A percentile compares a stretch with the other conserved stretches of the same genome.
Conservation (phyloP, 768 basidiomycete species). For the Tulasnella calospora region DNA sequence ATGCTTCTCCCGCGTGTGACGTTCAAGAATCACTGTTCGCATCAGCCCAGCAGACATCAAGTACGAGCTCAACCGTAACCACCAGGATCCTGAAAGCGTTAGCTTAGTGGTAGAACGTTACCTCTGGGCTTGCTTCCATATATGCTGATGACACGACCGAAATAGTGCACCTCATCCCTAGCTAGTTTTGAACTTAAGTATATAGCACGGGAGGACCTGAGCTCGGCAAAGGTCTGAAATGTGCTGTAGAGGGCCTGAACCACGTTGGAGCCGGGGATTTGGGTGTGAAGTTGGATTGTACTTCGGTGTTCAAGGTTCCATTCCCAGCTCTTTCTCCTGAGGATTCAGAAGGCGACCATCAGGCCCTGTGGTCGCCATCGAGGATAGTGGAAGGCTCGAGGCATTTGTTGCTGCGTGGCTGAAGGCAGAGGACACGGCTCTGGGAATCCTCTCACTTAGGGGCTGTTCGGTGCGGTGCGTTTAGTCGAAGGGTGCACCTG, state of each 20-base stretch:
- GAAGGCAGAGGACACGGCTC: background rate
- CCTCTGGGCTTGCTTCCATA: background rate
- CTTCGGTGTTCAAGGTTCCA: background rate
- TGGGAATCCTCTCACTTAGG: background rate
- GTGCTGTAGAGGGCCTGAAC: background rate
- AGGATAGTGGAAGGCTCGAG: background rate
- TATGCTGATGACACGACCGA: background rate
- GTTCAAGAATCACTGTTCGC: background rate
- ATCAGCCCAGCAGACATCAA: background rate
- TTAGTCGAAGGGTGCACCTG: background rate
- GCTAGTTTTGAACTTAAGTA: background rate
- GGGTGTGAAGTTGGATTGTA: background rate
- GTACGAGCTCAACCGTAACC: background rate
- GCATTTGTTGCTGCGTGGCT: background rate
- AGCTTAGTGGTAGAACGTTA: background rate
- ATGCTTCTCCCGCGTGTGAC: background rate
- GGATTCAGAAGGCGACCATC: background rate
- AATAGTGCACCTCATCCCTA: background rate
- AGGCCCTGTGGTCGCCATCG: background rate
- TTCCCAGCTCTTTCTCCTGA: background rate
- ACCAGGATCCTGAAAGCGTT: background rate
- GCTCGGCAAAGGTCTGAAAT: background rate
- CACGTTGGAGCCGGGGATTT: background rate
- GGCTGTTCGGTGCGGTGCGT: background rate
- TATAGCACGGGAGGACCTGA: background rate